Conservation (phyloP, 129 eudicot genomes). For the Chrysanthemum lavandulifolium region DNA sequence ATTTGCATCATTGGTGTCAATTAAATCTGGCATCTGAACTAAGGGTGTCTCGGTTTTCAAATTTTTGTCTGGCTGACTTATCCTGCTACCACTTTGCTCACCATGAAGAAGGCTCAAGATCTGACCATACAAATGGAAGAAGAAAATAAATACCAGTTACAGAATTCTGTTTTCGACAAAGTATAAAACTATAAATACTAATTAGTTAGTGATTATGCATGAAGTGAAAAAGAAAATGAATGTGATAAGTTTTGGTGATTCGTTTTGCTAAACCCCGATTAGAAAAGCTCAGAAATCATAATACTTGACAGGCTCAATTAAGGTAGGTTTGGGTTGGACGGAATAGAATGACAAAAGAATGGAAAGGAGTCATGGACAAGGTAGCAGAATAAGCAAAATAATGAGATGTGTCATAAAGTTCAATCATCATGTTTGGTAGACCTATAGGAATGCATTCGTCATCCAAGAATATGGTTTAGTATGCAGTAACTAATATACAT, state of each 20-base stretch:
- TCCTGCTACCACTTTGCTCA: slow-evolving; percentile 44
- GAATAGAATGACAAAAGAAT: no score
- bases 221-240: no score
- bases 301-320: background rate
- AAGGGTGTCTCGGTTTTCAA: slow-evolving; percentile 40
- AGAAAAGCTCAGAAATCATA: background rate
- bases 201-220: no score
- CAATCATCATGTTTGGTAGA: no score
- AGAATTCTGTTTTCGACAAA: background rate
- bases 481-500: no score
- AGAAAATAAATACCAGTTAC: slow-evolving; percentile 10
- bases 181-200: background rate
- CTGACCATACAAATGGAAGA: slow-evolving; percentile 37
- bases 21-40: slow-evolving; percentile 75
- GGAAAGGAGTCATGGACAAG: no score
- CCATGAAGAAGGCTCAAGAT: slow-evolving; percentile 67
- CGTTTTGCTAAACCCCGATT: background rate
- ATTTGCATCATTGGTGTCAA: slow-evolving; percentile 70
- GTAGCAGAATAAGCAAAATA: no score
- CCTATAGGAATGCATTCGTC: no score
- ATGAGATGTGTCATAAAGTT: no score
- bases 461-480: no score
- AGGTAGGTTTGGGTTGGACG: background rate
- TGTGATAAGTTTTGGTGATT: no score
- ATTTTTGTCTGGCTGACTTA: slow-evolving; percentile 39